Evolutionary conservation across 2,329 filamentous ascomycete species (phyloP).

Genomic region (Rhinocladiella similis): DNA sequence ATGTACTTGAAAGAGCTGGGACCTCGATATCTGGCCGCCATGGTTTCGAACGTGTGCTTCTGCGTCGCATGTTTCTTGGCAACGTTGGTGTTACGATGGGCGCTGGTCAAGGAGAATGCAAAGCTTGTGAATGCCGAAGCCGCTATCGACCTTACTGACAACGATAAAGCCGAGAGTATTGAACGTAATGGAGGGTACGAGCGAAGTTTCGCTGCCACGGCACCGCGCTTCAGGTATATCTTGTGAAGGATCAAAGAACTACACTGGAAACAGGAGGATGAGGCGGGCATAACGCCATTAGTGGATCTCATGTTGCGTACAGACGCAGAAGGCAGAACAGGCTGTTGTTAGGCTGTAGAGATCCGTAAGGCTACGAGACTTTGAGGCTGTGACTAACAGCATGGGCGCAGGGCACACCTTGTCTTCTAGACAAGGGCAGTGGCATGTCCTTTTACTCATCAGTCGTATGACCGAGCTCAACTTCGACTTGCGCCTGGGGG

Average conservation of each 20-base stretch:
- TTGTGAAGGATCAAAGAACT: not conserved
- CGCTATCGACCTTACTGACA: not conserved
- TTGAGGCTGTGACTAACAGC: too few relatives aligned
- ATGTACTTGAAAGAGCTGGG: conserved; percentile 40
- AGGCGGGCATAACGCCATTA: too few relatives aligned
- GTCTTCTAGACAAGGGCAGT: too few relatives aligned
- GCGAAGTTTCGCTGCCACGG: not conserved
- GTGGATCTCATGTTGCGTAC: too few relatives aligned
- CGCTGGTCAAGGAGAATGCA: not conserved
- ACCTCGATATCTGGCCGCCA: not conserved
- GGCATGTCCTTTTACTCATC: too few relatives aligned
- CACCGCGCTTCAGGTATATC: not conserved
- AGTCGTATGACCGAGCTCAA: too few relatives aligned
- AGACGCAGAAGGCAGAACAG: too few relatives aligned
- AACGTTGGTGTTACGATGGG: not conserved
- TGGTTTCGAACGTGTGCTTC: not conserved
- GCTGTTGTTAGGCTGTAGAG: too few relatives aligned
- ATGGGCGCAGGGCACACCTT: too few relatives aligned
- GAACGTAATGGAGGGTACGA: not conserved
- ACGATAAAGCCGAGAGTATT: not conserved
- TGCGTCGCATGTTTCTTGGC: not conserved
- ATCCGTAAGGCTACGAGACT: too few relatives aligned
- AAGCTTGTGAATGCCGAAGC: not conserved
- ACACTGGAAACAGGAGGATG: too few relatives aligned
- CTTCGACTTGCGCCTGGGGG: too few relatives aligned